These are phyloP conservation scores for Hyaloperonospora brassicae DNA, from an alignment of 352 stramenopile species.

Conservation along the genomic window DNA sequence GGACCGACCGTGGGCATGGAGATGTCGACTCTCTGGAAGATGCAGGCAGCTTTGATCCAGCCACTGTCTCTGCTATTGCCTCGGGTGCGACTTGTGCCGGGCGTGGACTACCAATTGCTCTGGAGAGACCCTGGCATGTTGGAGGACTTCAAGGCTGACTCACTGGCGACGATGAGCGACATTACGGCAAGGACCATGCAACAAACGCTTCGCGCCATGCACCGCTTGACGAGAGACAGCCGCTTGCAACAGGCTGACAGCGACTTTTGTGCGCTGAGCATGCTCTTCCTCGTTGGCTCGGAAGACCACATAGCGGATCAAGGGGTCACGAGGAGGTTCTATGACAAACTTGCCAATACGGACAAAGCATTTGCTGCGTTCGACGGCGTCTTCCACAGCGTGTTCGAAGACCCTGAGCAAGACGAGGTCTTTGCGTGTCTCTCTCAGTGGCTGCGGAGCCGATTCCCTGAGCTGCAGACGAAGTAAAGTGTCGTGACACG, in stretches of 20 bases:
- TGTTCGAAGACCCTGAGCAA: constrained; percentile 47
- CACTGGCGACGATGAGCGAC: constrained; percentile 38
- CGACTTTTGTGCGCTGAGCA: constrained; percentile 18
- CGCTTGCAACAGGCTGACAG: constrained; percentile 11
- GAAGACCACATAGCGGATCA: constrained; percentile 41
- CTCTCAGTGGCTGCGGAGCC: constrained; percentile 14
- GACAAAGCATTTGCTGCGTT: constrained; percentile 54
- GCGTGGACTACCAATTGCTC: constrained; percentile 35
- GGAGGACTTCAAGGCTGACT: constrained; percentile 44
- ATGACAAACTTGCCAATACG: constrained; percentile 25
- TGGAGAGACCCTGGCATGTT: constrained; percentile 36
- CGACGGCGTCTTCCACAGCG: constrained; percentile 38
- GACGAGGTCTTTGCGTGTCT: constrained; percentile 14
- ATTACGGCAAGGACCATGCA: constrained; percentile 32
- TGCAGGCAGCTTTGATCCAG: constrained; percentile 23
- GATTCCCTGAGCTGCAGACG: constrained; percentile 11
- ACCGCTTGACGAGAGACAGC: constrained; percentile 22
- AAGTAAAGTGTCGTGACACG: neutral
- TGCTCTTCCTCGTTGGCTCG: constrained; percentile 37
- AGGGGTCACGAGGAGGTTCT: constrained; percentile 29
- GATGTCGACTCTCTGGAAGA: constrained; percentile 33
- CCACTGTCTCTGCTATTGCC: constrained; percentile 34
- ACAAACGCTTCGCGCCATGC: constrained; percentile 26
- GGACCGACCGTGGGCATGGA: constrained; percentile 43
- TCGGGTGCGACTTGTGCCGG: constrained; percentile 36